Evolutionary conservation across 768 basidiomycete genomes (phyloP), one percentile per base, ranked within the genome.

Genomic region (Hypholoma fasciculare): DNA sequence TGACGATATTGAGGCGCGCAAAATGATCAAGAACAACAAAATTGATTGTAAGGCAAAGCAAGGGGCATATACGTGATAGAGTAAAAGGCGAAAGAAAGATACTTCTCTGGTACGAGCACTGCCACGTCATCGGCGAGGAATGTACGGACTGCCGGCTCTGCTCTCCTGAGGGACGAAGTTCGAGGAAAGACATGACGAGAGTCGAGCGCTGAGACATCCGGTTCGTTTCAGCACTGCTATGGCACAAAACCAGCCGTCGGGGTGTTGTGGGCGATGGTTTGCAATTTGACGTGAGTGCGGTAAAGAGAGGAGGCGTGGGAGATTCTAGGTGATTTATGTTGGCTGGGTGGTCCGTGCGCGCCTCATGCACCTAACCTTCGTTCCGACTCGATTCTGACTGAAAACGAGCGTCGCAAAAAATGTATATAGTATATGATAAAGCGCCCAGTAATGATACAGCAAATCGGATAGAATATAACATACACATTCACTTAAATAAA

Each of bases 211-310:
- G 16, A 49, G 48, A 49, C 48, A 27, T 49, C 48, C 48, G 4
- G 48, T 49, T 49, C 23, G 48, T 49, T 30, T 49, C 48, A 26
- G 48, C 48, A 49, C 48, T 49, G 23, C 48, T 49, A 27, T 49
- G 48, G 48, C 48, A 49, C 48, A 49, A 49, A 49, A 49, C 48
- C 48, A 49, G 48, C 48, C 48, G 48, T 49, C 48, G 16, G 48
- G n/a, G 17, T 27, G 19, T 23, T 26, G 26, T 49, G 48, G 48
- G 48, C 48, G 23, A 49, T 49, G 48, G 48, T 49, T 49, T 49
- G 48, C 48, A 49, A 49, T 49, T 49, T 49, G 48, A 49, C 48
- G 19, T 49, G 48, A 49, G 48, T 49, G 48, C 48, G 48, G 27
- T 48, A 27, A 20, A 16, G 26, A 48, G 26, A 48, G 46, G 23